Percentiles rank a stretch among this genome's conserved stretches.
Evolutionary conservation across 228 moss, liverwort and hornwort genomes (phyloP).

Genomic region (Sphagnum magellanicum): DNA sequence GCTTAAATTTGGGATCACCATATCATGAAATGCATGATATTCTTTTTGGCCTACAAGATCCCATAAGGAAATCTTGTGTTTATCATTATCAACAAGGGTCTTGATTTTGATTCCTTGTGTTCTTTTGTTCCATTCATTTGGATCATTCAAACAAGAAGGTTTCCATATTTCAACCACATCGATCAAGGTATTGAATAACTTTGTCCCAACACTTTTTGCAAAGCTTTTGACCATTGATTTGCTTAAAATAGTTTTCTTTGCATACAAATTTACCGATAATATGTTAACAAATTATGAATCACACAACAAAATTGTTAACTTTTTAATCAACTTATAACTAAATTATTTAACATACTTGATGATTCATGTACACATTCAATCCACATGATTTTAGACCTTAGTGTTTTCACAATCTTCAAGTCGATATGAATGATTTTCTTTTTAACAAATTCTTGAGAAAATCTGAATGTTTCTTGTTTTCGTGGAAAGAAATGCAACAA

Average conservation of each 20-base stretch:
- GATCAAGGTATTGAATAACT: background rate
- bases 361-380: too few species aligned
- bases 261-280: background rate
- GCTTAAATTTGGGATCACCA: background rate
- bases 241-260: background rate
- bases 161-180: background rate
- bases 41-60: conserved; percentile 1
- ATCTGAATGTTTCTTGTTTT: too few species aligned
- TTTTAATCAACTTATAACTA: too few species aligned
- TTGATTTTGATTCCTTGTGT: background rate
- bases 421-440: too few species aligned
- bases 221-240: background rate
- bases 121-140: background rate
- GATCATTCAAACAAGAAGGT: background rate
- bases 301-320: too few species aligned
- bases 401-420: too few species aligned
- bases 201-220: background rate
- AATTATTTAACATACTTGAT: too few species aligned
- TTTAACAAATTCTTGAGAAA: too few species aligned
- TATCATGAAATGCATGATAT: conserved; percentile 3
- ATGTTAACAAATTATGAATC: too few species aligned
- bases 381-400: too few species aligned
- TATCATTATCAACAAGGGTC: background rate
- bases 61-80: background rate
- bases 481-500: too few species aligned